These are phyloP conservation scores for Hortaea werneckii DNA, from an alignment of 2,329 filamentous ascomycete genomes.

Conservation along the genomic window DNA sequence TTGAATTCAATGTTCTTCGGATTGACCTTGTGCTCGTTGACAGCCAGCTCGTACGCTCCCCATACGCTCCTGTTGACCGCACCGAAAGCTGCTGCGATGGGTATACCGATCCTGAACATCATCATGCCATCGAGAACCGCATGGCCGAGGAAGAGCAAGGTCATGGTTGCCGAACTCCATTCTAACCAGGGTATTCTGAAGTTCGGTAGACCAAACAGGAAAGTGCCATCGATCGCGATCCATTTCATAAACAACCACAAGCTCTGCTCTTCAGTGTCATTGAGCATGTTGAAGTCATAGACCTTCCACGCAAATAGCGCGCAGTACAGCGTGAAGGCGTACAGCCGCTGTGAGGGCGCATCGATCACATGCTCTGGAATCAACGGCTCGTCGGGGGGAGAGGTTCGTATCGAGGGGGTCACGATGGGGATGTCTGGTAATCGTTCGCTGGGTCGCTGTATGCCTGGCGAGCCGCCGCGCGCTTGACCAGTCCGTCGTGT, in stretches of 20 bases:
- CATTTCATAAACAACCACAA: slow-evolving; percentile 90
- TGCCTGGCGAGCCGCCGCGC: slow-evolving; percentile 1
- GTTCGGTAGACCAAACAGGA: slow-evolving; percentile 76
- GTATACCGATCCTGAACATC: slow-evolving; percentile 83
- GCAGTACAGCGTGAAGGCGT: slow-evolving; percentile 70
- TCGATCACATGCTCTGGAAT: slow-evolving; percentile 77
- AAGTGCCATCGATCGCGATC: slow-evolving; percentile 75
- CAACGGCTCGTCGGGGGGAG: slow-evolving; percentile 44
- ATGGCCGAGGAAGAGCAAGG: slow-evolving; percentile 61
- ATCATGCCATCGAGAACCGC: slow-evolving; percentile 68
- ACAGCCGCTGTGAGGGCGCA: slow-evolving; percentile 82
- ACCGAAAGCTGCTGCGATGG: slow-evolving; percentile 62
- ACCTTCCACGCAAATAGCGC: slow-evolving; percentile 70
- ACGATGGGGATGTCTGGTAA: slow-evolving; percentile 16
- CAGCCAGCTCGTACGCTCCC: slow-evolving; percentile 73
- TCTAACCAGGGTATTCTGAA: slow-evolving; percentile 94
- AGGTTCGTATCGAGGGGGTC: slow-evolving; percentile 11
- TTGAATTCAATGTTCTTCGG: slow-evolving; percentile 85
- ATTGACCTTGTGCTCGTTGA: slow-evolving; percentile 89
- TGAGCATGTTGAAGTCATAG: slow-evolving; percentile 71
- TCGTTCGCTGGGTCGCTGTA: slow-evolving; percentile 2
- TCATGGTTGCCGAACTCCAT: slow-evolving; percentile 66
- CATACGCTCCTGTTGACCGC: slow-evolving; percentile 72
- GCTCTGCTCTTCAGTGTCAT: slow-evolving; percentile 77
- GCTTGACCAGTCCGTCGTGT: slow-evolving; percentile 4